Percentiles rank a stretch among this genome's conserved stretches.
Conservation (phyloP, 768 basidiomycete genomes). For the Hypsizygus marmoreus region DNA sequence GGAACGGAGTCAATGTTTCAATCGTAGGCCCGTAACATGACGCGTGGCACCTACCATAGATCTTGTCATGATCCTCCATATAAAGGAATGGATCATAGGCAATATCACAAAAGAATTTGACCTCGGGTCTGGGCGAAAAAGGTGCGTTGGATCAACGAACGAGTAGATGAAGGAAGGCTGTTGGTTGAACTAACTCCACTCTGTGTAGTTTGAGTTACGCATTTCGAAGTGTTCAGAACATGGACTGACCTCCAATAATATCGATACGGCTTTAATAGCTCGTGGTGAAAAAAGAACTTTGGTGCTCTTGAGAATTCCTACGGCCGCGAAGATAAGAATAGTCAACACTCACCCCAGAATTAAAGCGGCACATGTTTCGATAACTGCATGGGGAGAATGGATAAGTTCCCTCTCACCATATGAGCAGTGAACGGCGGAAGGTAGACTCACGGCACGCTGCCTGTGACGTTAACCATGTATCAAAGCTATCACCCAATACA, state of each 20-base stretch:
- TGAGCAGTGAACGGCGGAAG: neutral
- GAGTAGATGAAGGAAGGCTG: neutral
- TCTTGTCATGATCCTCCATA: constrained; percentile 68
- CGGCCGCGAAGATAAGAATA: constrained; percentile 1
- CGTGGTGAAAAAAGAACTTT: constrained; percentile 84
- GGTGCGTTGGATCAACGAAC: constrained; percentile 4
- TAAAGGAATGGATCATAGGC: constrained; percentile 80
- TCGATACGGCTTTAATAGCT: constrained; percentile 70
- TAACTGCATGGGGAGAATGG: constrained; percentile 47
- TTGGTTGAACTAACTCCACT: constrained; percentile 63
- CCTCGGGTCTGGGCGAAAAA: constrained; percentile 54
- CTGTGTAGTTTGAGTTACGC: too few relatives aligned
- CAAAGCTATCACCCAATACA: constrained; percentile 4
- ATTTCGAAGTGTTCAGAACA: too few relatives aligned
- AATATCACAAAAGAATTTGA: constrained; percentile 77
- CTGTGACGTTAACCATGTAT: constrained; percentile 33
- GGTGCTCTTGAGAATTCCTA: constrained; percentile 1
- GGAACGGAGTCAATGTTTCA: neutral
- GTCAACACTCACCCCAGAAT: constrained; percentile 70
- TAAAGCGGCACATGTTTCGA: constrained; percentile 95
- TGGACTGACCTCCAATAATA: constrained; percentile 80
- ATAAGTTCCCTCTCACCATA: neutral
- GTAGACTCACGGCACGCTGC: constrained; percentile 73
- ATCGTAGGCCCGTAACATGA: neutral
- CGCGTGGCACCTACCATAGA: constrained; percentile 37